Evolutionary conservation across 2,329 filamentous ascomycete species (phyloP).

Genomic region (Penicillium sclerotigenum): DNA sequence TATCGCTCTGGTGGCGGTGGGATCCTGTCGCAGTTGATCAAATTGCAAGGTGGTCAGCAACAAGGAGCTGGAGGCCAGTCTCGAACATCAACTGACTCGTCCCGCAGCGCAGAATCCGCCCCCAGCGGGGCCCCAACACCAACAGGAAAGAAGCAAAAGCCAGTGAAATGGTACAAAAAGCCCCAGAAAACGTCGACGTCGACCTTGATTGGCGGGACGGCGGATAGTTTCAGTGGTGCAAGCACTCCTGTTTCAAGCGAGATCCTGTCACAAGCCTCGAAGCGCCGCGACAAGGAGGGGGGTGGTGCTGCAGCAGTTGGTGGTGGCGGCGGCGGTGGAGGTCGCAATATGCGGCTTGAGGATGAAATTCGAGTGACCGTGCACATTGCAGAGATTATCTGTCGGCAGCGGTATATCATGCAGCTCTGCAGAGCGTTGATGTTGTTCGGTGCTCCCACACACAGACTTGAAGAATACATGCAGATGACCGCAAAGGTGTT

Average conservation of each 20-base stretch:
- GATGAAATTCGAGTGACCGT: slow-evolving; percentile 57
- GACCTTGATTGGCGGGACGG: slow-evolving; percentile 19
- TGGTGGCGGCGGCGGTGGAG: neutral
- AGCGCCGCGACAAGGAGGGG: slow-evolving; percentile 21
- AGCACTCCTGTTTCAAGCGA: slow-evolving; percentile 30
- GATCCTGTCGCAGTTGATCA: slow-evolving; percentile 33
- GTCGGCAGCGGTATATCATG: slow-evolving; percentile 76
- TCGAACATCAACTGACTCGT: slow-evolving; percentile 11
- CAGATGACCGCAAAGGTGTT: slow-evolving; percentile 80
- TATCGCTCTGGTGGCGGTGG: slow-evolving; percentile 31
- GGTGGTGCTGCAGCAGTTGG: slow-evolving; percentile 1
- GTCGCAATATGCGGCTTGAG: slow-evolving; percentile 23
- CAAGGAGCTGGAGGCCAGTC: slow-evolving; percentile 3
- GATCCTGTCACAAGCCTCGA: slow-evolving; percentile 27
- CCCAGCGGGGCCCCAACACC: slow-evolving; percentile 3
- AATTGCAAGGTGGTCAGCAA: slow-evolving; percentile 16
- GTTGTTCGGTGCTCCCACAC: slow-evolving; percentile 87
- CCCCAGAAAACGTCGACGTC: slow-evolving; percentile 25
- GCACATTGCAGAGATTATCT: slow-evolving; percentile 65
- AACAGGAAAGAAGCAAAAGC: slow-evolving; percentile 20
- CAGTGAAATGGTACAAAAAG: slow-evolving; percentile 37
- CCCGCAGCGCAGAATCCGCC: slow-evolving; percentile 7
- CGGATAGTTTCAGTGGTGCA: slow-evolving; percentile 26
- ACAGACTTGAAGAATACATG: slow-evolving; percentile 85
- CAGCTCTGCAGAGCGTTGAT: slow-evolving; percentile 82